Conservation (phyloP, 768 basidiomycete species). For the Kwoniella heveanensis region DNA sequence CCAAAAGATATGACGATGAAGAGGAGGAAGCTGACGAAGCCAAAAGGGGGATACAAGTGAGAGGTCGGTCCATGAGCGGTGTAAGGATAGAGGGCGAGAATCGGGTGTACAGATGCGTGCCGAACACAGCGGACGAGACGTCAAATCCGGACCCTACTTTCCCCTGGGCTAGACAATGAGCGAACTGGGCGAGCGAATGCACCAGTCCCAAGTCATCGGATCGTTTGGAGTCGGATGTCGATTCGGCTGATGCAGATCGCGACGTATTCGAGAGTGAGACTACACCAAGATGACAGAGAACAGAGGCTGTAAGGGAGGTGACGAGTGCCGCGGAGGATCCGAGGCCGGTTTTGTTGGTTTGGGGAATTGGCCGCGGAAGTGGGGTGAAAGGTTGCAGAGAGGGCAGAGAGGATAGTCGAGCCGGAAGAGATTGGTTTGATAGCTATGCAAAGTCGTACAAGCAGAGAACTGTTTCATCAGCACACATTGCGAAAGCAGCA, state of each 20-base stretch:
- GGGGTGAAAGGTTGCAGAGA: constrained; percentile 74
- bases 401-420: constrained; percentile 66
- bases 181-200: constrained; percentile 91
- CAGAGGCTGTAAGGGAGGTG: constrained; percentile 84
- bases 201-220: constrained; percentile 61
- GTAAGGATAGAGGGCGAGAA: constrained; percentile 61
- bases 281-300: constrained; percentile 74
- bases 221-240: constrained; percentile 35
- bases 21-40: background rate
- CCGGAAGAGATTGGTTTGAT: constrained; percentile 64
- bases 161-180: constrained; percentile 95
- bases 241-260: constrained; percentile 59
- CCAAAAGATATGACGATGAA: constrained; percentile 4
- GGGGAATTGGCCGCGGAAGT: constrained; percentile 67
- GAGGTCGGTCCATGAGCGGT: constrained; percentile 33
- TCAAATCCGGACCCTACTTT: constrained; percentile 99
- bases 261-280: constrained; percentile 58
- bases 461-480: no score
- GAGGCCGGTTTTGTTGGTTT: constrained; percentile 97
- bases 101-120: constrained; percentile 87
- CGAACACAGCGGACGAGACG: constrained; percentile 88
- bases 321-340: constrained; percentile 97
- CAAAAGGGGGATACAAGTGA: constrained; percentile 7
- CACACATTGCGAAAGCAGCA: no score
- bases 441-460: constrained; percentile 62